Evolutionary conservation across 192 early-diverging fungal species (phyloP), one percentile per base, ranked within the genome.

Genomic region (Ambispora gerdemannii): DNA sequence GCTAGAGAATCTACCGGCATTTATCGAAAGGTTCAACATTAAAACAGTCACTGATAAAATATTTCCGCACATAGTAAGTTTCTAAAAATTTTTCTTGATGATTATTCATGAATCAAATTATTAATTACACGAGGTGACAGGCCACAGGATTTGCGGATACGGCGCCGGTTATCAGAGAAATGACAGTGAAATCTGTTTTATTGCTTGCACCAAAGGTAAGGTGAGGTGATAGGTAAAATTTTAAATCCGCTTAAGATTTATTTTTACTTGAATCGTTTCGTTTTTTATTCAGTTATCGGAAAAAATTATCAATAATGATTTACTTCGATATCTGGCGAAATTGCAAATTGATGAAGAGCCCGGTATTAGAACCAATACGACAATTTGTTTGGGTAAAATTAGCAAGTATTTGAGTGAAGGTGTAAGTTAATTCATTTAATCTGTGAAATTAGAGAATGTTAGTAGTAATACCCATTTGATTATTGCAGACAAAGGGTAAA

Each of bases 341-440:
- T 77, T 94, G 30, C 91, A 96, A 52, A 84, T 83, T 31, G 97
- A 98, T 76, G 83, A 88, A 24, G 95, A 98, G 69, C 93, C 97
- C 1, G 95, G 95, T 1, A 98, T 98, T 72, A 84, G 97, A 30
- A 96, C 97, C 7, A 98, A 98, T 75, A 90, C 95, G 19, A 92
- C 94, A 17, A 92, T 98, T 43, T 97, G 95, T 71, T 75, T 98
- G 17, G 95, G 93, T n/a, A 97, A 97, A 75, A 85, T 97, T 38
- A 88, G 88, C 58, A 87, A 89, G 15, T 72, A 92, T 52, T 76
- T 98, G 33, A 92, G 74, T 67, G 90, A 92, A 19, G 59, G 79
- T 19, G 89, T 91, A 81, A 65, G 84, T 80, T 52, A 31, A 67
- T 7, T 65, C 55, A 71, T n/a, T 67, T 17, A 71, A 71, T 4